These are phyloP conservation scores for Termitomyces sp. DNA, from an alignment of 768 basidiomycete species.

Conservation along the genomic window DNA sequence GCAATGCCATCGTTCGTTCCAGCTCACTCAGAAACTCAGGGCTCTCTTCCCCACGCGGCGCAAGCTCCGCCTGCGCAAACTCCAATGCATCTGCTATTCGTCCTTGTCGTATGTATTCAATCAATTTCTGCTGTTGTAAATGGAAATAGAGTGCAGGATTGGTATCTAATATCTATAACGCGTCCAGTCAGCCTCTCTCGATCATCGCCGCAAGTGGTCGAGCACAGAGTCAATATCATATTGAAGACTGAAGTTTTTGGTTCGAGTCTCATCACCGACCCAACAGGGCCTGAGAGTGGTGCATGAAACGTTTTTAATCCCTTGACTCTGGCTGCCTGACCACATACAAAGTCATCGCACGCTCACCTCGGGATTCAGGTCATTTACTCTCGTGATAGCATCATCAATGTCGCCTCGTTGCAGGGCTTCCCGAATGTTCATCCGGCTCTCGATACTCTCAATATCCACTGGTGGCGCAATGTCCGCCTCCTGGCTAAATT, in stretches of 20 bases:
- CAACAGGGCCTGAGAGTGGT: conserved; percentile 83
- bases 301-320: conserved; percentile 94
- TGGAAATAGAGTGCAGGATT: conserved; percentile 93
- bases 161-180: conserved; percentile 84
- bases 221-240: conserved; percentile 53
- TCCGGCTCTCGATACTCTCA: conserved; percentile 88
- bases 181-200: conserved; percentile 16
- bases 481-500: conserved; percentile 87
- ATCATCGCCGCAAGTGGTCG: conserved; percentile 10
- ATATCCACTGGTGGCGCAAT: conserved; percentile 77
- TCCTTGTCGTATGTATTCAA: conserved; percentile 87
- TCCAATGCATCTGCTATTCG: conserved; percentile 72
- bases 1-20: conserved; percentile 90
- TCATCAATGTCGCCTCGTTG: conserved; percentile 94
- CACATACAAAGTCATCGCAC: conserved; percentile 22
- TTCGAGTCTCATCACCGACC: conserved; percentile 83
- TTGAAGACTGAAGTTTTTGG: conserved; percentile 95
- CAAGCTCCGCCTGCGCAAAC: conserved; percentile 92
- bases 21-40: conserved; percentile 90
- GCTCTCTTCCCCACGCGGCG: conserved; percentile 91
- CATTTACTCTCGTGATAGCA: conserved; percentile 93
- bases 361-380: conserved; percentile 94
- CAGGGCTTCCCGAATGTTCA: conserved; percentile 90
- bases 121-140: conserved; percentile 91
- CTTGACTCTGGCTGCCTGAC: conserved; percentile 27